A percentile compares a stretch with the other conserved stretches of the same genome.
phyloP scores from a whole-genome alignment of 2,329 filamentous ascomycete species.

The Colletotrichum liriopes region DNA sequence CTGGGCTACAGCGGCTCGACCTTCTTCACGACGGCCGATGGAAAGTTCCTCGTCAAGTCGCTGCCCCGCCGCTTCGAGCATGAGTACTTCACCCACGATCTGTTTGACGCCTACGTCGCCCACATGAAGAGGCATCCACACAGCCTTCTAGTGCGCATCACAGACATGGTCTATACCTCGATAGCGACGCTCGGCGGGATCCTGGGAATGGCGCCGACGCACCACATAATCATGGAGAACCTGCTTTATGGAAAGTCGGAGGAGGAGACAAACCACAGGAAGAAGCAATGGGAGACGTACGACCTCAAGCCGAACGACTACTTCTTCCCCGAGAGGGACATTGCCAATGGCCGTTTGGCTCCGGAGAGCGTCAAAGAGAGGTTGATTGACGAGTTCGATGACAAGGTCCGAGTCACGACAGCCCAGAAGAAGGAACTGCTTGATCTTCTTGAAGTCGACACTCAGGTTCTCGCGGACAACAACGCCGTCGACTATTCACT shows the following conservation, averaged over 20 bases:
- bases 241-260: conserved; percentile 73
- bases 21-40: conserved; percentile 78
- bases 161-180: conserved; percentile 75
- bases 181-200: conserved; percentile 72
- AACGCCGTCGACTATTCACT: conserved; percentile 84
- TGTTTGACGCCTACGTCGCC: conserved; percentile 75
- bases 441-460: conserved; percentile 72
- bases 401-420: conserved; percentile 72
- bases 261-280: conserved; percentile 53
- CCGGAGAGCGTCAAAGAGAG: conserved; percentile 76
- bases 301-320: conserved; percentile 83
- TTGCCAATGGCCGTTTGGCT: conserved; percentile 75
- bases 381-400: conserved; percentile 78
- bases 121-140: conserved; percentile 74
- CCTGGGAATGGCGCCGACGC: conserved; percentile 74
- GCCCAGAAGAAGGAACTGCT: conserved; percentile 71
- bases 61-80: conserved; percentile 80
- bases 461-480: conserved; percentile 71
- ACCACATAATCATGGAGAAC: conserved; percentile 87
- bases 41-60: conserved; percentile 80
- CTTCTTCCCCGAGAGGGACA: conserved; percentile 82
- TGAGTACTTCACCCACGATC: conserved; percentile 77
- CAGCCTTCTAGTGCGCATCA: conserved; percentile 80
- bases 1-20: conserved; percentile 84
- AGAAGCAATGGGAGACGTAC: conserved; percentile 76